A percentile compares a stretch with the other conserved stretches of the same genome.
Evolutionary conservation across 2,329 filamentous ascomycete species (phyloP).

Genomic region (Pseudocercospora vitis): DNA sequence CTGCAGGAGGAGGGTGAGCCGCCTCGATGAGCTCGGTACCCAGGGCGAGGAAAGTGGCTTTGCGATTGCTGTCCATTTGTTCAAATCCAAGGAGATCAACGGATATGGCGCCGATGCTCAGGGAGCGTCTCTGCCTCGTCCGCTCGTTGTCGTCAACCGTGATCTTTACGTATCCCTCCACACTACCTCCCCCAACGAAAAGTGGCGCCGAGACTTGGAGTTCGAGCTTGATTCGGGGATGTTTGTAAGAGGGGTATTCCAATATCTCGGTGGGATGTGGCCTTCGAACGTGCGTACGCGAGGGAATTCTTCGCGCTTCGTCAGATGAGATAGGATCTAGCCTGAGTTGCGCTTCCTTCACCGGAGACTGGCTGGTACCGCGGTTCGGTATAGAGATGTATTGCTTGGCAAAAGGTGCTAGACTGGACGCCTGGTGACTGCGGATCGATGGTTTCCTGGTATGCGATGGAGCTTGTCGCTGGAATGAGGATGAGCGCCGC

Average conservation of each 20-base stretch:
- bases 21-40: constrained; percentile 54
- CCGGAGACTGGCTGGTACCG: constrained; percentile 51
- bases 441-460: constrained; percentile 27
- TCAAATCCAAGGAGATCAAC: constrained; percentile 56
- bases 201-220: constrained; percentile 53
- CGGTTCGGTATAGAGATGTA: constrained; percentile 45
- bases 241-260: constrained; percentile 50
- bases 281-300: constrained; percentile 51
- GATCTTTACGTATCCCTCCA: constrained; percentile 53
- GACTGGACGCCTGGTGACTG: constrained; percentile 11
- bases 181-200: constrained; percentile 56
- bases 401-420: constrained; percentile 13
- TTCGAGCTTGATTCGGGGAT: constrained; percentile 52
- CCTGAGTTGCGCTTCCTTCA: constrained; percentile 45
- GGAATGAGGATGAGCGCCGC: constrained; percentile 47
- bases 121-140: constrained; percentile 44
- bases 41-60: constrained; percentile 53
- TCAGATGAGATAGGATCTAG: constrained; percentile 48
- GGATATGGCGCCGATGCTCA: constrained; percentile 52
- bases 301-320: constrained; percentile 45
- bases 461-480: constrained; percentile 12
- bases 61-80: constrained; percentile 49
- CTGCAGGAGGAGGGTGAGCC: constrained; percentile 51
- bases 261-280: constrained; percentile 51
- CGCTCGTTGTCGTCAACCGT: constrained; percentile 50